Percentiles rank a stretch among this genome's conserved stretches.
Evolutionary conservation across 2,329 filamentous ascomycete genomes (phyloP).

Genomic region (Claviceps sp.): DNA sequence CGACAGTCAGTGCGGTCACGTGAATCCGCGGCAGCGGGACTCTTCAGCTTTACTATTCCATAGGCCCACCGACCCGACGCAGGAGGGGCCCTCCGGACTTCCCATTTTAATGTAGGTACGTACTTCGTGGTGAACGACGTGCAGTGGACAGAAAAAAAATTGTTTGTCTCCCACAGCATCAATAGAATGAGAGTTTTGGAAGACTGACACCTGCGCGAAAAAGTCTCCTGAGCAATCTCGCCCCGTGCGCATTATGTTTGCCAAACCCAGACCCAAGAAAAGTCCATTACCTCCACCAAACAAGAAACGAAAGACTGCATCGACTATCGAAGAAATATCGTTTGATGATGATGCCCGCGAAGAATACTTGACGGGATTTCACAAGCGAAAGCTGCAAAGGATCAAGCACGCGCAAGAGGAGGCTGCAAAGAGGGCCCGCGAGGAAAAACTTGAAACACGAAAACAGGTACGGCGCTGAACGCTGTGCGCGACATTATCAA

Average conservation of each 20-base stretch:
- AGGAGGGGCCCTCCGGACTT: no score
- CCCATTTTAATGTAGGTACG: no score
- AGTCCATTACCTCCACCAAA: slow-evolving; percentile 39
- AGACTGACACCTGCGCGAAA: neutral
- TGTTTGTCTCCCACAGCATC: neutral
- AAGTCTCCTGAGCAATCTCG: neutral
- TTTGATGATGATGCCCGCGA: slow-evolving; percentile 71
- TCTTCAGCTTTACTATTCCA: no score
- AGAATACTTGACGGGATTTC: slow-evolving; percentile 90
- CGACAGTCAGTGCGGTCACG: no score
- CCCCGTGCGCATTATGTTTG: slow-evolving; percentile 28
- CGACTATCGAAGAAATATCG: slow-evolving; percentile 60
- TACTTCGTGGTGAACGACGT: neutral
- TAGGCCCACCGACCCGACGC: no score
- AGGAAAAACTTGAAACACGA: slow-evolving; percentile 61
- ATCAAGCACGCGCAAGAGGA: slow-evolving; percentile 75
- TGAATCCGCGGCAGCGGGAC: no score
- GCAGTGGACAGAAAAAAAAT: neutral
- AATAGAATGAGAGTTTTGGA: neutral
- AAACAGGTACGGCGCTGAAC: slow-evolving; percentile 51
- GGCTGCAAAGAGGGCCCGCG: slow-evolving; percentile 60
- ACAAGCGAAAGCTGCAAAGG: slow-evolving; percentile 83
- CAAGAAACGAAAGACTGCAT: slow-evolving; percentile 53
- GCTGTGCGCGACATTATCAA: neutral
- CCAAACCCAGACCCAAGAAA: slow-evolving; percentile 46